Evolutionary conservation across 371 early-diverging fungal genomes (phyloP), one percentile per base, ranked within the genome.

Genomic region (Mortierella sp.): DNA sequence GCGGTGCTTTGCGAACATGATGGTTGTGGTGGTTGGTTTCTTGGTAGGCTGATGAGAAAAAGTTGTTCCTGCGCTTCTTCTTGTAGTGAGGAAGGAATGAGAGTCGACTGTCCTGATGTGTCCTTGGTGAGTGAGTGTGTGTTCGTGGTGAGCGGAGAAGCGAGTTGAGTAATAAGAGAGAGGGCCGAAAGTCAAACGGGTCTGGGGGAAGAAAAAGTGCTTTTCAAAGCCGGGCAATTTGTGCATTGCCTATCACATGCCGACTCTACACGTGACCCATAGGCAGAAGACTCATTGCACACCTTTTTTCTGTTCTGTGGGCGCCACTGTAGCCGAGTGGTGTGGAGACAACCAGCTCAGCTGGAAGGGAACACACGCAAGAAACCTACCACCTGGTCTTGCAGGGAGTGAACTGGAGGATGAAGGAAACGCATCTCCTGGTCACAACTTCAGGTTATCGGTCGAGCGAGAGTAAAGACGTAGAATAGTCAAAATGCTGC

Each of bases 1-100:
- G 71, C 91, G 90, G 74, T 91, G 90, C 83, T 89, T 89, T 51
- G 88, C 70, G 85, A 92, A 92, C 92, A 92, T 81, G 76, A 70
- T 48, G 51, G 41, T 49, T 24, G 27, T n/a, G 41, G 35, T 54
- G 72, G 7, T 38, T 18, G 6, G 8, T 51, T 51, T 48, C 38
- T 38, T 35, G 72, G 51, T 24, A 6, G 35, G 54, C 18, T 32
- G 32, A 63, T 63, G 63, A 12, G 63, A 21, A 32, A 35, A 18
- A 18, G 5, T 18, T 29, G 18, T 63, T 63, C 18, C 35, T 32
- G 16, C 38, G 18, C 24, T 38, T 72, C 54, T 18, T 48, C n/a
- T 10, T 14, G 32, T 11, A 32, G 51, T 24, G 14, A 29, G 21
- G 35, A 51, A 2, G 24, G 27, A 44, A 32, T 24, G 38, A 21